Conservation (phyloP, 768 basidiomycete genomes). For the Leucosporidium yakuticum region DNA sequence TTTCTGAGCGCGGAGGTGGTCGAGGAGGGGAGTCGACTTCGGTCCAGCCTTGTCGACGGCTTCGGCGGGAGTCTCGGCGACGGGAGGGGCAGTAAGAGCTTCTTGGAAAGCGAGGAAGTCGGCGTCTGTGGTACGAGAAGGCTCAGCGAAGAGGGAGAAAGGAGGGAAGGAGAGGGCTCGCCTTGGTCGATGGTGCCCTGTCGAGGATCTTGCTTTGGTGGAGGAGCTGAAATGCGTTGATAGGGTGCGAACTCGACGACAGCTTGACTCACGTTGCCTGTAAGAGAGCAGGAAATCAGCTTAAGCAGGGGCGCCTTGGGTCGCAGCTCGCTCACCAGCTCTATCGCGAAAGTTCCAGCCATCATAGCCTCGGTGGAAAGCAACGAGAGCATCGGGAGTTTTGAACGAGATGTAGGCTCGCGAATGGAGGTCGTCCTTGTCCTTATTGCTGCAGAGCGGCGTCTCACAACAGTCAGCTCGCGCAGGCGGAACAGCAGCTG, state of each 20-base stretch:
- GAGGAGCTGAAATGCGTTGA: conserved; percentile 69
- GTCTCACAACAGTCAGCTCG: not conserved
- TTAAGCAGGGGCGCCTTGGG: not conserved
- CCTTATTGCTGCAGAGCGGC: conserved; percentile 50
- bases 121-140: conserved; percentile 37
- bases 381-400: conserved; percentile 61
- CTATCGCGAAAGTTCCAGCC: conserved; percentile 90
- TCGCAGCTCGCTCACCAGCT: conserved; percentile 54
- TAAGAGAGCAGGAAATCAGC: not conserved
- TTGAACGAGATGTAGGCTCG: conserved; percentile 90
- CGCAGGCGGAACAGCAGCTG: not conserved
- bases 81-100: conserved; percentile 55
- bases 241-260: conserved; percentile 92
- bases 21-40: conserved; percentile 76
- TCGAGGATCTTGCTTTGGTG: conserved; percentile 71
- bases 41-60: conserved; percentile 53
- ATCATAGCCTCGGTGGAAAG: conserved; percentile 77
- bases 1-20: conserved; percentile 83
- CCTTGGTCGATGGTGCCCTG: conserved; percentile 88
- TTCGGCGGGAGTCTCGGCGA: conserved; percentile 46
- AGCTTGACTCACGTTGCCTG: conserved; percentile 80
- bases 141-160: too few species aligned
- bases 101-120: conserved; percentile 58
- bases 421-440: conserved; percentile 77
- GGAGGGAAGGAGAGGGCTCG: conserved; percentile 39